Conservation (phyloP, 352 stramenopile genomes). For the Phytophthora hibernalis region DNA sequence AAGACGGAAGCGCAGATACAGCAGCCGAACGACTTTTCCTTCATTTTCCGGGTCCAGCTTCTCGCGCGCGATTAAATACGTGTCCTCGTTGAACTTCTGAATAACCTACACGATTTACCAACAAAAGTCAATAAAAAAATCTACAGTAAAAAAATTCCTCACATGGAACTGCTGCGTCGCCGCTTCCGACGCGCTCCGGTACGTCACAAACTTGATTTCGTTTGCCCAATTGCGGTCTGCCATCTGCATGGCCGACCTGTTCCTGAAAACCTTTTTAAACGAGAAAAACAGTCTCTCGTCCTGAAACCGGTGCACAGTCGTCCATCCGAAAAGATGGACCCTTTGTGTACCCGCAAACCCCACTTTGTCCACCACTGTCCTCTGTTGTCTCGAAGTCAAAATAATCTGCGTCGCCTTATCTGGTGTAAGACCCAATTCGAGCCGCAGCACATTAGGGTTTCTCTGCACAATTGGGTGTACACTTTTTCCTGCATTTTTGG, state of each 20-base stretch:
- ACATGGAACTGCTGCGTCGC: slow-evolving; percentile 47
- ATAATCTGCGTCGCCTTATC: slow-evolving; percentile 50
- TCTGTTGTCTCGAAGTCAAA: slow-evolving; percentile 48
- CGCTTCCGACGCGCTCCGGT: slow-evolving; percentile 43
- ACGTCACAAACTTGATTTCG: slow-evolving; percentile 50
- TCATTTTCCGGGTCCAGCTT: slow-evolving; percentile 41
- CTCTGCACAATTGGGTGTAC: slow-evolving; percentile 36
- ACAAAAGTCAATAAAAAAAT: slow-evolving; percentile 1
- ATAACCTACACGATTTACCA: slow-evolving; percentile 37
- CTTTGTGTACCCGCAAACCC: slow-evolving; percentile 35
- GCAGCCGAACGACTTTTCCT: slow-evolving; percentile 37
- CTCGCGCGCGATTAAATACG: slow-evolving; percentile 53
- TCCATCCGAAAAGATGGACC: slow-evolving; percentile 60
- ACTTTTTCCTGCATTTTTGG: slow-evolving; percentile 31
- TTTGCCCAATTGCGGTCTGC: slow-evolving; percentile 56
- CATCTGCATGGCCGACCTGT: slow-evolving; percentile 41
- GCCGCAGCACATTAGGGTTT: slow-evolving; percentile 16
- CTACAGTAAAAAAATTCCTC: not conserved
- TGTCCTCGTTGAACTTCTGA: slow-evolving; percentile 64
- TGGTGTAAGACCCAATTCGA: slow-evolving; percentile 25
- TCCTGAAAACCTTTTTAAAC: slow-evolving; percentile 56
- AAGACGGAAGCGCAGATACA: slow-evolving; percentile 57
- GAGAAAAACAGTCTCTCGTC: slow-evolving; percentile 50
- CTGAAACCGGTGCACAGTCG: slow-evolving; percentile 47
- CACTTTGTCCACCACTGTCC: slow-evolving; percentile 43